Evolutionary conservation across 805 yeast genomes (phyloP), one percentile per base, ranked within the genome.

Genomic region (Candida boidinii): DNA sequence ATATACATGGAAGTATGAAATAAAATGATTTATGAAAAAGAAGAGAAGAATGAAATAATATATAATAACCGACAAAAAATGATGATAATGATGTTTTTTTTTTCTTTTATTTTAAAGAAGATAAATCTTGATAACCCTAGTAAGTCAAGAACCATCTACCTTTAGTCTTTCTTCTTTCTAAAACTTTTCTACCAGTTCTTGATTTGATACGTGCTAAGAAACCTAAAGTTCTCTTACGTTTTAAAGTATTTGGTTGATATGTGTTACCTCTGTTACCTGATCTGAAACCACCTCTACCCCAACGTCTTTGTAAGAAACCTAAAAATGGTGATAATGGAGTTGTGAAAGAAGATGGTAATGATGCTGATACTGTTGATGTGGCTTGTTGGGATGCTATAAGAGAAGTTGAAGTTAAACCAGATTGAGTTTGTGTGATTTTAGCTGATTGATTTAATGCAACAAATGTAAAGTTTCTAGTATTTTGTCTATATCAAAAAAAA

Each of bases 141-240:
- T 92, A 90, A 28, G 94, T 67, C 49, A 92, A 61, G 52, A 76
- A 87, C 96, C 96, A 88, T 60, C 97, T 75, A 4, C 96, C 96
- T 62, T 92, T 92, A 16, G 74, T 80, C 48, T 64, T 77, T 60
- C 97, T 74, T 54, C 90, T 72, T 34, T 72, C 72, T 36, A 92
- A 60, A 24, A 92, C 73, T 52, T 77, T 83, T 45, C 90, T 73
- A 7, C 96, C 96, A 23, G 73, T 69, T 46, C 69, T 73, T 6
- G 81, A 60, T 51, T 78, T 75, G 58, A 81, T 72, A 54, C 96
- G 75, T 10, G 94, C 86, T 53, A 92, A 66, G 48, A 88, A 92
- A 0, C 98, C 98, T 37, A 82, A 68, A 22, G 82, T 76, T 58
- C 95, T 79, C 66, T 92, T 92, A 56, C 97, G 73, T 55, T 83